Evolutionary conservation across 352 stramenopile species (phyloP).

Genomic region (Phytophthora cactorum): DNA sequence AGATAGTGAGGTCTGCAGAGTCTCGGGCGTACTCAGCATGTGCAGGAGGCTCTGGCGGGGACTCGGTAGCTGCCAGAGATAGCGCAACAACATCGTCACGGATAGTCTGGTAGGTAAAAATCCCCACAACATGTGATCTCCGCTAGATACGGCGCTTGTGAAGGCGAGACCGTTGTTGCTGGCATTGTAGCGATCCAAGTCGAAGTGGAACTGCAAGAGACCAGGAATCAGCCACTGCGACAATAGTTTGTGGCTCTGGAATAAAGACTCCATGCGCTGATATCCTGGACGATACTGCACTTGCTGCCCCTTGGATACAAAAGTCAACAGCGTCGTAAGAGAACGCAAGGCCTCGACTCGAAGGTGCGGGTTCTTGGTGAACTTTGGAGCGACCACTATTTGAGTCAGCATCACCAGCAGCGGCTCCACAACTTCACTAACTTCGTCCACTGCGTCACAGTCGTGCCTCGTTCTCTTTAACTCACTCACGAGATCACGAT

Average conservation of each 20-base stretch:
- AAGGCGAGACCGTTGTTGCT: slow-evolving; percentile 74
- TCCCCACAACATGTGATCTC: slow-evolving; percentile 75
- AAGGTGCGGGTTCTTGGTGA: slow-evolving; percentile 78
- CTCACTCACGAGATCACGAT: slow-evolving; percentile 37
- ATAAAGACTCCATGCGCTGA: slow-evolving; percentile 40
- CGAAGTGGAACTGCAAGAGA: slow-evolving; percentile 69
- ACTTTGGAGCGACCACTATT: slow-evolving; percentile 52
- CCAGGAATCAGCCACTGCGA: slow-evolving; percentile 43
- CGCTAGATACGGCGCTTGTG: slow-evolving; percentile 61
- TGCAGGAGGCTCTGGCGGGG: slow-evolving; percentile 46
- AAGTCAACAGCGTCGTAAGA: slow-evolving; percentile 59
- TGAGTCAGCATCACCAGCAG: slow-evolving; percentile 71
- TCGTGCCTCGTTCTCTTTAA: slow-evolving; percentile 16
- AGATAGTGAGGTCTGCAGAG: slow-evolving; percentile 20
- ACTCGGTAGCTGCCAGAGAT: slow-evolving; percentile 67
- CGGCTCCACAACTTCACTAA: slow-evolving; percentile 54
- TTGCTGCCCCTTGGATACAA: slow-evolving; percentile 60
- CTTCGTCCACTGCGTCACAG: slow-evolving; percentile 21
- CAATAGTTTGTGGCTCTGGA: slow-evolving; percentile 52
- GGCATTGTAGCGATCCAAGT: slow-evolving; percentile 78
- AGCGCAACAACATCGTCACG: slow-evolving; percentile 63
- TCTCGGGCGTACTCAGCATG: slow-evolving; percentile 26
- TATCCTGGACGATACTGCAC: slow-evolving; percentile 32
- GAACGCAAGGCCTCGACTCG: slow-evolving; percentile 68
- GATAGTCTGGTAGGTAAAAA: slow-evolving; percentile 71